Percentiles rank a stretch among this genome's conserved stretches.
Conservation (phyloP, 2,329 filamentous ascomycete genomes). For the Ophiostoma australiae region DNA sequence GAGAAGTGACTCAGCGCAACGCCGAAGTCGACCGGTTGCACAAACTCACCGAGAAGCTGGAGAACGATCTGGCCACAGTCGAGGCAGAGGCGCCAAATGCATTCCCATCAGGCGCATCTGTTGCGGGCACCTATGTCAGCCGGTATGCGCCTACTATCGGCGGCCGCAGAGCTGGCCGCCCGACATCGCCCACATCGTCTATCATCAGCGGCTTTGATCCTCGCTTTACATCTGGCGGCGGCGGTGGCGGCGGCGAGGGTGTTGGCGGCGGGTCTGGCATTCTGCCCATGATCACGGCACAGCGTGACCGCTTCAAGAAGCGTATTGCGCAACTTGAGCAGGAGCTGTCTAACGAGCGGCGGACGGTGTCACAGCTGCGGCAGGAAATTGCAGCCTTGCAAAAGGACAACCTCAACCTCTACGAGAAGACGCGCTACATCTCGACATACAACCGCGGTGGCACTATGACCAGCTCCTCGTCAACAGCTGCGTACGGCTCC, state of each 20-base stretch:
- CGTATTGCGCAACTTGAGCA: constrained; percentile 86
- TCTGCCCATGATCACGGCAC: constrained; percentile 95
- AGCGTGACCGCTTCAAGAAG: constrained; percentile 97
- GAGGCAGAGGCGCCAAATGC: constrained; percentile 79
- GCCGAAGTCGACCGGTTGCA: constrained; percentile 81
- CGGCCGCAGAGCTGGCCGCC: constrained; percentile 40
- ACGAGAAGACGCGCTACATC: constrained; percentile 96
- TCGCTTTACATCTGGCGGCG: constrained; percentile 44
- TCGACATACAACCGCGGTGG: constrained; percentile 81
- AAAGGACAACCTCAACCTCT: constrained; percentile 91
- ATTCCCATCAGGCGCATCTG: constrained; percentile 84
- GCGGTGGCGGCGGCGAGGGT: constrained; percentile 53
- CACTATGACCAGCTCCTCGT: constrained; percentile 47
- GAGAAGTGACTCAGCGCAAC: constrained; percentile 77
- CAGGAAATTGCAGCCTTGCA: constrained; percentile 89
- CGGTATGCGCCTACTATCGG: constrained; percentile 62
- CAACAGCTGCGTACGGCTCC: constrained; percentile 58
- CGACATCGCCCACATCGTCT: constrained; percentile 85
- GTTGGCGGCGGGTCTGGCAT: constrained; percentile 78
- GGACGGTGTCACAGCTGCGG: constrained; percentile 75
- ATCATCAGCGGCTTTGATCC: constrained; percentile 97
- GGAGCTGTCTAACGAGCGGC: constrained; percentile 79
- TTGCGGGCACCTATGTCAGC: constrained; percentile 84
- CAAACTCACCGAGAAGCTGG: constrained; percentile 79
- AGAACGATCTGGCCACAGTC: constrained; percentile 83